phyloP scores from a whole-genome alignment of 1,284 basidiomycete genomes.

The Stygiomarasmius scandens region DNA sequence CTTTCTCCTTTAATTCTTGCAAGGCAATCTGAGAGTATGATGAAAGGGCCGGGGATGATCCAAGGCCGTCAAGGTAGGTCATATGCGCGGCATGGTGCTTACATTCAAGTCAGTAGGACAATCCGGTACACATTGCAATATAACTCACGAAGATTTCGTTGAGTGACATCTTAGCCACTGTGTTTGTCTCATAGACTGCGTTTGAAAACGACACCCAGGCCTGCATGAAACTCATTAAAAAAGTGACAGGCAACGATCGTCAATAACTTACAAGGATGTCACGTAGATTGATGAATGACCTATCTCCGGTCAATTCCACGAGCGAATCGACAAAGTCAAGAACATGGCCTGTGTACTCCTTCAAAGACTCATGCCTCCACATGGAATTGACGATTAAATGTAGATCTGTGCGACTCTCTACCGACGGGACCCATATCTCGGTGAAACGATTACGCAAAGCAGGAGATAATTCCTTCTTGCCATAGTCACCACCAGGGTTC shows the following conservation, averaged over 20 bases:
- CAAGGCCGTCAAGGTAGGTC: slow-evolving; percentile 85
- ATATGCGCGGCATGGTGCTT: slow-evolving; percentile 89
- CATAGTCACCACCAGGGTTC: slow-evolving; percentile 99
- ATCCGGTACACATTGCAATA: not conserved
- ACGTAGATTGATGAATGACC: slow-evolving; percentile 76
- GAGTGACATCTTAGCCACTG: slow-evolving; percentile 44
- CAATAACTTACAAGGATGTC: slow-evolving; percentile 79
- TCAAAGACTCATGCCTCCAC: slow-evolving; percentile 69
- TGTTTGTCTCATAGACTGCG: slow-evolving; percentile 45
- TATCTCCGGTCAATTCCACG: slow-evolving; percentile 64
- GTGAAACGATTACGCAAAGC: slow-evolving; percentile 98
- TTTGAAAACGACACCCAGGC: slow-evolving; percentile 94
- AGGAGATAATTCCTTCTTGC: slow-evolving; percentile 98
- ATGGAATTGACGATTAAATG: slow-evolving; percentile 77
- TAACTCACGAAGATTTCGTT: slow-evolving; percentile 73
- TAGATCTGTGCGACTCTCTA: slow-evolving; percentile 79
- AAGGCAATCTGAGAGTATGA: slow-evolving; percentile 56
- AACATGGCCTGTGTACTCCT: slow-evolving; percentile 63
- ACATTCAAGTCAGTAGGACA: slow-evolving; percentile 6
- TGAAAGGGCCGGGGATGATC: slow-evolving; percentile 71
- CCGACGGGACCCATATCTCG: slow-evolving; percentile 96
- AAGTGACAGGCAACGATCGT: slow-evolving; percentile 8
- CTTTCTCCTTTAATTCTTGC: slow-evolving; percentile 51
- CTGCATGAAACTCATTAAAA: slow-evolving; percentile 43
- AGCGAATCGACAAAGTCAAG: slow-evolving; percentile 89